Base-by-base conservation (phyloP, 768 basidiomycete genomes). In the Leccinum imitatum region DNA sequence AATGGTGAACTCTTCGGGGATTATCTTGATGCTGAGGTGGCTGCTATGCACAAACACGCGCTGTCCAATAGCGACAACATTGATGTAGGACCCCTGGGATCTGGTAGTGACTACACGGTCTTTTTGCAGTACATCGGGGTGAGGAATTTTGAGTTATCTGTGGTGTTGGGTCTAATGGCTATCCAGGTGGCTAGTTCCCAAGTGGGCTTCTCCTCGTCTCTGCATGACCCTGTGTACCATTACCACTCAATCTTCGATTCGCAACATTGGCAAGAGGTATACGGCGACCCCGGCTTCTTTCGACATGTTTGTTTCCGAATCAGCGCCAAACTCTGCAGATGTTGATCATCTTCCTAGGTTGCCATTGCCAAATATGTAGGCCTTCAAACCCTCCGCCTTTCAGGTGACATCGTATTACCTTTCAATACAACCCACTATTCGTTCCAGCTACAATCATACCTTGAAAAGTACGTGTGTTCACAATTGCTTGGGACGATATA, bases 21-120 rank as follows among this genome's bases (percentile, higher is more conserved):
- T n/a, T n/a, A 66, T 46, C 50, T 74, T 47, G 72, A 76, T 23
- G 51, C 57, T 21, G 76, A 74, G 50, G 71, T 73, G 4, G 31
- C 65, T 4, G 63, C 63, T 27, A 59, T 71, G 61, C 63, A 74
- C 50, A 56, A 74, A 50, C 69, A 70, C 54, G 62, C 48, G 51
- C 47, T 59, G 47, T 68, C 67, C 2, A 62, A 71, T 4, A 70
- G 71, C 30, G 69, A 75, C 27, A 70, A 76, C 10, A 67, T 73
- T 3, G 82, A 80, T 19, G 73, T 94, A 37, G 41, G 46, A 0
- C 82, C 90, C 15, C 76, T 94, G n/a, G 93, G 93, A 44, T 90
- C 87, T 54, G 93, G 93, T 25, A 93, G 91, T 59, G 96, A 98
- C 73, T 98, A 82, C 65, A 97, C 95, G 0, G 89, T 93, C 10